Evolutionary conservation across 495 filamentous ascomycete species (phyloP), one percentile per base, ranked within the genome.

Genomic region (Pyrenopolyporus hunteri): DNA sequence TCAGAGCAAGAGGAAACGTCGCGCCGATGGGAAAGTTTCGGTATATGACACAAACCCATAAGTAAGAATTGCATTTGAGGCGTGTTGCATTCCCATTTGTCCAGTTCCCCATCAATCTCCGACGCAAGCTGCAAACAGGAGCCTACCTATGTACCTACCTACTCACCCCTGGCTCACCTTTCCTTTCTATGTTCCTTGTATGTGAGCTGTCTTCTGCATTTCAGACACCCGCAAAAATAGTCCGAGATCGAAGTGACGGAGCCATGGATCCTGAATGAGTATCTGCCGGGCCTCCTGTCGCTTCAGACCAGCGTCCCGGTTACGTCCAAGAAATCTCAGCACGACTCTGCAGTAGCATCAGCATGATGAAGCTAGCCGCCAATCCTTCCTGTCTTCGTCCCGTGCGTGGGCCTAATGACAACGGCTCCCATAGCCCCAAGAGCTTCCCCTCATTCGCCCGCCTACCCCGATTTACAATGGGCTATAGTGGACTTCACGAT

Each of bases 71-170:
- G 16, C 8, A 6, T 3, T 17, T 11, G 54, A 35, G 44, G 61
- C 56, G 62, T 65, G 61, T 64, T 28, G 55, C 54, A 29, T 17
- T 59, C 49, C 56, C 33, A 65, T 65, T 65, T 59, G 62, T 56
- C 56, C 50, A 62, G 28, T 26, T 16, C 28, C 17, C 33, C 25
- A 48, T 57, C 23, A 33, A 57, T 48, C 53, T 44, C 43, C 53
- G 23, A 43, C 32, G 35, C 26, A 29, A 39, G 48, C 23, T 29
- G 25, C 43, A 46, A 26, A 13, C 13, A 46, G 26, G 43, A 3
- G 2, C 3, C 7, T 3, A 10, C 31, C 31, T n/a, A n/a, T n/a
- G n/a, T n/a, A n/a, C 31, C 31, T n/a, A n/a, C 9, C 31, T 33
- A 10, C 13, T 31, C 26, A 29, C 43, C 26, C 43, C 43, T 42